Base-by-base conservation (phyloP, 2,329 filamentous ascomycete species). In the Triangularia setosa region DNA sequence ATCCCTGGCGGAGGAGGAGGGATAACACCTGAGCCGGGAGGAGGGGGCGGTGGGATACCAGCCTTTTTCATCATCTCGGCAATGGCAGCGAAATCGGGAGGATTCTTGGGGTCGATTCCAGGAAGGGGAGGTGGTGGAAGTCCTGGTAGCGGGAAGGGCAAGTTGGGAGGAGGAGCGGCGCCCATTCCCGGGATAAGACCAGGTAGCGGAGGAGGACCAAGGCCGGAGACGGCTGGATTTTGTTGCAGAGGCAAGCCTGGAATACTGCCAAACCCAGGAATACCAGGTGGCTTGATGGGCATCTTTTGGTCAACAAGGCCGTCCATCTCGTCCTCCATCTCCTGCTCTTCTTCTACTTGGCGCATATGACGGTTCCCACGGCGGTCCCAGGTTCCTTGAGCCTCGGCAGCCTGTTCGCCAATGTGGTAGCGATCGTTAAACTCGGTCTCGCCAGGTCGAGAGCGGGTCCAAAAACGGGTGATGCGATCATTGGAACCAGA, bases 401-500 rank as follows among this genome's bases (percentile, higher is more conserved):
- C 93, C 78, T 97, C 93, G 25, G 94, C 94, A 0, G 93, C 93
- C 7, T 91, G 88, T 77, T 97, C 93, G 58, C 95, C 95, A 68
- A 98, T 95, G 74, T 99, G 95, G 76, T 96, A 97, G 64, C 93
- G 87, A 78, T 99, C 95, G 73, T 93, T 93, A 77, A 92, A 85
- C 61, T 90, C 88, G n/a, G 84, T 85, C 70, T 97, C 94, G 58
- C 95, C 95, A 1, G 95, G 95, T 57, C 95, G 84, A 16, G 92
- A 87, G 52, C 95, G 89, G 3, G 93, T 93, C 95, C 95, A 99
- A 80, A 99, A 99, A 57, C 95, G 89, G 2, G 95, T 98, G 67
- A 97, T 93, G 48, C 95, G 90, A 76, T 99, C 95, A 76, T 99
- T 98, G 11, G 93, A 97, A 12, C 95, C 95, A 1, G 94, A 96